Percentiles rank a stretch among this genome's conserved stretches.
These are phyloP conservation scores for Suillus discolor DNA, from an alignment of 768 basidiomycete species.

Conservation along the genomic window DNA sequence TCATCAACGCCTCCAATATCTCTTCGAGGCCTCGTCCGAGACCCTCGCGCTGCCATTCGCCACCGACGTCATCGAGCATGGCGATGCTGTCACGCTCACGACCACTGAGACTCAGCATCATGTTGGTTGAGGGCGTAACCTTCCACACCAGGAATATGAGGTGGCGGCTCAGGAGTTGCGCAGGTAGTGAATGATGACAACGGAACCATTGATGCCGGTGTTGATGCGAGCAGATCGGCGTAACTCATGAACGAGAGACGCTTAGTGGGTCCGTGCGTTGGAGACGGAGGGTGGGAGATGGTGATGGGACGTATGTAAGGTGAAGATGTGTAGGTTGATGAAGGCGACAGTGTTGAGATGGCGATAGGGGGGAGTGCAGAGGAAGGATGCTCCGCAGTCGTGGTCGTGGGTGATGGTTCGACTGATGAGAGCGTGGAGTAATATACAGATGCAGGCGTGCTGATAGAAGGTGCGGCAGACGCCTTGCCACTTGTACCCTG, in stretches of 20 bases:
- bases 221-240: slow-evolving; percentile 77
- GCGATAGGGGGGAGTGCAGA: slow-evolving; percentile 22
- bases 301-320: slow-evolving; percentile 26
- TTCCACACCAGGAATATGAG: slow-evolving; percentile 69
- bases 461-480: slow-evolving; percentile 32
- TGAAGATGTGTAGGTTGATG: slow-evolving; percentile 30
- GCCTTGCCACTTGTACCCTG: slow-evolving; percentile 16
- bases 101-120: slow-evolving; percentile 26
- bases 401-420: slow-evolving; percentile 42
- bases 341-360: slow-evolving; percentile 22
- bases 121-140: slow-evolving; percentile 39
- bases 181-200: slow-evolving; percentile 74
- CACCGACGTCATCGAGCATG: slow-evolving; percentile 66
- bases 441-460: slow-evolving; percentile 53
- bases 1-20: slow-evolving; percentile 65
- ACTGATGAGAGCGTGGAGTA: slow-evolving; percentile 43
- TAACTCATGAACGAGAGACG: slow-evolving; percentile 91
- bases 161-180: slow-evolving; percentile 61
- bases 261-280: slow-evolving; percentile 53
- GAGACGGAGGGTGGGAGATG: slow-evolving; percentile 44
- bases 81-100: slow-evolving; percentile 43
- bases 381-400: slow-evolving; percentile 33
- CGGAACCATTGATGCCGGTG: slow-evolving; percentile 71
- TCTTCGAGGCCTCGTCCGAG: slow-evolving; percentile 83
- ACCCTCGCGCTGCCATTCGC: slow-evolving; percentile 89